A percentile compares a stretch with the other conserved stretches of the same genome.
These are phyloP conservation scores for Vigna reflexopilosa DNA, from an alignment of 306 rosid genomes.

Conservation along the genomic window DNA sequence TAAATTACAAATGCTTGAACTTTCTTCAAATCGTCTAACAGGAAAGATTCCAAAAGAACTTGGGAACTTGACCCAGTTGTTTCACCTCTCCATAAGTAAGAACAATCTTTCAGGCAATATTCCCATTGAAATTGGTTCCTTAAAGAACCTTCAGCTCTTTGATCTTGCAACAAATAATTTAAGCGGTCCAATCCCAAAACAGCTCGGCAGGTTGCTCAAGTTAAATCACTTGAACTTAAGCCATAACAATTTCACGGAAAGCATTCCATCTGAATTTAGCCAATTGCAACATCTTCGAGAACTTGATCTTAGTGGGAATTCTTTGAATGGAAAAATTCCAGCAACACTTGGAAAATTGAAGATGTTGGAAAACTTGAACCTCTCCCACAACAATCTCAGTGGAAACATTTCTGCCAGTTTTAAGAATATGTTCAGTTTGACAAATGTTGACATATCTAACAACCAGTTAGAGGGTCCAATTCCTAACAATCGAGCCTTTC, in stretches of 20 bases:
- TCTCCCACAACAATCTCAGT: slow-evolving; percentile 55
- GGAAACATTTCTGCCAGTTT: slow-evolving; percentile 50
- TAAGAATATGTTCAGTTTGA: slow-evolving; percentile 49
- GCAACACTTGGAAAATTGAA: slow-evolving; percentile 40
- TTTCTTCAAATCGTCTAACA: slow-evolving; percentile 45
- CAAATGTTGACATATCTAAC: slow-evolving; percentile 48
- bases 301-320: slow-evolving; percentile 58
- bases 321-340: slow-evolving; percentile 44
- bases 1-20: slow-evolving; percentile 35
- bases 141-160: not conserved
- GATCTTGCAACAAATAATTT: slow-evolving; percentile 38
- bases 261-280: slow-evolving; percentile 33
- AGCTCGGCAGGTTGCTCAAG: slow-evolving; percentile 2
- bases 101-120: slow-evolving; percentile 41
- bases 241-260: slow-evolving; percentile 22
- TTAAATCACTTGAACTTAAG: slow-evolving; percentile 38
- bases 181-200: slow-evolving; percentile 38
- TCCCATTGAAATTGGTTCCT: slow-evolving; percentile 38
- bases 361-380: slow-evolving; percentile 48
- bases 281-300: slow-evolving; percentile 35
- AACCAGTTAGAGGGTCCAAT: slow-evolving; percentile 44
- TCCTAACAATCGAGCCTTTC: slow-evolving; percentile 39
- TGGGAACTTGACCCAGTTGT: slow-evolving; percentile 35
- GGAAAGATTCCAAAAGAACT: slow-evolving; percentile 58
- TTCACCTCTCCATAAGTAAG: not conserved